phyloP scores from a whole-genome alignment of 495 filamentous ascomycete species.

The Letharia lupina region DNA sequence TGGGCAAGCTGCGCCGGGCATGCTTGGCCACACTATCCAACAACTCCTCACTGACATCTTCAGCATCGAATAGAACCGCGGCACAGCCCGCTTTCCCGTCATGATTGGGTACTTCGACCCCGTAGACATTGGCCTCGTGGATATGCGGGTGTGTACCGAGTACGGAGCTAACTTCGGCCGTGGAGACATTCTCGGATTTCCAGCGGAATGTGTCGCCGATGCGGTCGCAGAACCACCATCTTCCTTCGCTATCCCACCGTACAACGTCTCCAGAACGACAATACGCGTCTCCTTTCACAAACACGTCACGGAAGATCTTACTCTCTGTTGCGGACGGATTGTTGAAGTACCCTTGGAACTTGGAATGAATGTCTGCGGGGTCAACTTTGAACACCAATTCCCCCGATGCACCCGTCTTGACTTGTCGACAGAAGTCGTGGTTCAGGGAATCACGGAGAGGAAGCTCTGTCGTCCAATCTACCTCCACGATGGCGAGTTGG shows the following conservation, averaged over 20 bases:
- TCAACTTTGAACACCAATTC: conserved; percentile 75
- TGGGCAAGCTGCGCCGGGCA: conserved; percentile 49
- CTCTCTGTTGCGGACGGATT: conserved; percentile 64
- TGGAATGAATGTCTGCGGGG: conserved; percentile 48
- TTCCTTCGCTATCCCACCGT: conserved; percentile 58
- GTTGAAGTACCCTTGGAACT: conserved; percentile 82
- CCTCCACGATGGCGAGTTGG: conserved; percentile 51
- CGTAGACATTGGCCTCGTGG: conserved; percentile 81
- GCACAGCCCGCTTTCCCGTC: conserved; percentile 85
- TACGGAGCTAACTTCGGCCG: conserved; percentile 70
- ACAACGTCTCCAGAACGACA: conserved; percentile 84
- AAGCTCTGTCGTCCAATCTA: conserved; percentile 63
- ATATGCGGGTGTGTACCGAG: conserved; percentile 60
- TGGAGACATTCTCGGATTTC: conserved; percentile 91
- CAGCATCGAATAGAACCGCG: conserved; percentile 50
- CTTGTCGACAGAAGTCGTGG: conserved; percentile 59
- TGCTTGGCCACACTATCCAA: conserved; percentile 55
- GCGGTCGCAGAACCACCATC: conserved; percentile 79
- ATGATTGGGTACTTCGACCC: conserved; percentile 70
- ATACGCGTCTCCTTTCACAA: conserved; percentile 73
- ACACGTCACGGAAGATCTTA: conserved; percentile 73
- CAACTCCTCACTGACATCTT: conserved; percentile 30
- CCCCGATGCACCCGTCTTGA: conserved; percentile 56
- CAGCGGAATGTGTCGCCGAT: conserved; percentile 93
- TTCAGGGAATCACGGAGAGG: conserved; percentile 44